phyloP scores from a whole-genome alignment of 345 rosid genomes.

The Clarkia xantiana region DNA sequence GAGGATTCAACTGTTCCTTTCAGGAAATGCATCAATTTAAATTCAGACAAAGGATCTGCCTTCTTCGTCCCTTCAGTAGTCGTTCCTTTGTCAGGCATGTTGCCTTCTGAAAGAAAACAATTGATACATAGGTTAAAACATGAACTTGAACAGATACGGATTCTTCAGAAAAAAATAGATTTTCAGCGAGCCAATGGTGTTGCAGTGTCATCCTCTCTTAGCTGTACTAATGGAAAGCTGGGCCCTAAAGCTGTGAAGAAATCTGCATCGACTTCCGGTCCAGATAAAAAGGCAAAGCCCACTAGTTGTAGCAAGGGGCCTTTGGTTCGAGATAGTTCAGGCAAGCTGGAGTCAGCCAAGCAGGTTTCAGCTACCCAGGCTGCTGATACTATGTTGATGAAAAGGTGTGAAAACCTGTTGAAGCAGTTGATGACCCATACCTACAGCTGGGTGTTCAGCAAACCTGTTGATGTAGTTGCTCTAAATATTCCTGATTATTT shows the following conservation, averaged over 20 bases:
- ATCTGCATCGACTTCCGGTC: slow-evolving; percentile 22
- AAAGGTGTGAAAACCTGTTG: slow-evolving; percentile 61
- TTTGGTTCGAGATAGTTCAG: slow-evolving; percentile 39
- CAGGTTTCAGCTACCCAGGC: slow-evolving; percentile 22
- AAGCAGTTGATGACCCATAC: slow-evolving; percentile 64
- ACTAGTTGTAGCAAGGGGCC: slow-evolving; percentile 22
- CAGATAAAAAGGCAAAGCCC: slow-evolving; percentile 35
- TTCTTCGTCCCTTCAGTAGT: slow-evolving; percentile 53
- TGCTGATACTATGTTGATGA: slow-evolving; percentile 46
- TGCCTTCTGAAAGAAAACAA: slow-evolving; percentile 47
- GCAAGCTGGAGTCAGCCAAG: slow-evolving; percentile 37
- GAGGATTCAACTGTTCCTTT: slow-evolving; percentile 45
- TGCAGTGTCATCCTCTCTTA: slow-evolving; percentile 42
- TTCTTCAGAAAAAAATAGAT: slow-evolving; percentile 48
- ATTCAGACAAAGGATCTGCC: slow-evolving; percentile 27
- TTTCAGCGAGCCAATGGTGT: slow-evolving; percentile 30
- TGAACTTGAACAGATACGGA: slow-evolving; percentile 63
- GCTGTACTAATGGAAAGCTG: slow-evolving; percentile 45
- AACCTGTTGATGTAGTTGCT: slow-evolving; percentile 73
- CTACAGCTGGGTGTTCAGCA: slow-evolving; percentile 66
- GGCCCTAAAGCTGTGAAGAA: slow-evolving; percentile 21
- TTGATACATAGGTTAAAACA: slow-evolving; percentile 35
- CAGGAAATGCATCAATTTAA: slow-evolving; percentile 45
- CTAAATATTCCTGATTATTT: slow-evolving; percentile 79
- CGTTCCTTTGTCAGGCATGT: slow-evolving; percentile 44